Conservation (phyloP, 768 basidiomycete genomes). For the Coprinopsis marcescibilis region DNA sequence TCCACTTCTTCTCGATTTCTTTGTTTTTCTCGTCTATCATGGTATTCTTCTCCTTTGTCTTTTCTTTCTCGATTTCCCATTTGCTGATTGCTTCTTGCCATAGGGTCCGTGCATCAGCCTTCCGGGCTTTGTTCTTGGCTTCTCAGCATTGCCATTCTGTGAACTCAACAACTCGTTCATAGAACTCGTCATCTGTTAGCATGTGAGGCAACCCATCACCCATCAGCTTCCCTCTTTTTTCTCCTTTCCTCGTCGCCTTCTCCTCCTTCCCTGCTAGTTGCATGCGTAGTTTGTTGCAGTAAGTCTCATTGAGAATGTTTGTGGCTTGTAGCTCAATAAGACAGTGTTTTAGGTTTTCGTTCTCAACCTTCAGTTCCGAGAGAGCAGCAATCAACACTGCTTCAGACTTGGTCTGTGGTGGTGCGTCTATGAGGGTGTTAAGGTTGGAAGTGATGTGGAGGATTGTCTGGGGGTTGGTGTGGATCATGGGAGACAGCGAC, state of each 20-base stretch:
- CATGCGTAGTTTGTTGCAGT: slow-evolving; percentile 8
- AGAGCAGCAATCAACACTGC: not conserved
- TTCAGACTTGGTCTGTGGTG: not conserved
- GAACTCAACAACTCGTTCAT: slow-evolving; percentile 5
- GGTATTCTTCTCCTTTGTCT: not conserved
- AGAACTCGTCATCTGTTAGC: slow-evolving; percentile 11
- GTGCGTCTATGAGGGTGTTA: not conserved
- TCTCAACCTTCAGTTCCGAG: not conserved
- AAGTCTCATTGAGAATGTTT: slow-evolving; percentile 12
- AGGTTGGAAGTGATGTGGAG: not conserved
- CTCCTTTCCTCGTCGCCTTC: slow-evolving; percentile 4
- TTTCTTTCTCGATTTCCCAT: not conserved
- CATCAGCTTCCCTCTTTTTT: not conserved
- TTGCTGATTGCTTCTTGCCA: not conserved
- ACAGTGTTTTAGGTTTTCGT: not conserved
- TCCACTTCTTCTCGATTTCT: not conserved
- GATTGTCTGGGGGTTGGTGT: not conserved
- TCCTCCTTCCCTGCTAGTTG: slow-evolving; percentile 11
- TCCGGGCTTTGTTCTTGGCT: not conserved
- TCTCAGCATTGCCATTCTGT: slow-evolving; percentile 1
- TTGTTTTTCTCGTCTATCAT: not conserved
- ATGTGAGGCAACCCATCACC: slow-evolving; percentile 11
- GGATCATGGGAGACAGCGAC: not conserved
- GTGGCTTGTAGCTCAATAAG: slow-evolving; percentile 8
- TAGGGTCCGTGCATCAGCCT: not conserved